phyloP scores from a whole-genome alignment of 1,139 yeast genomes.

The Yamadazyma songkhlaensis region DNA sequence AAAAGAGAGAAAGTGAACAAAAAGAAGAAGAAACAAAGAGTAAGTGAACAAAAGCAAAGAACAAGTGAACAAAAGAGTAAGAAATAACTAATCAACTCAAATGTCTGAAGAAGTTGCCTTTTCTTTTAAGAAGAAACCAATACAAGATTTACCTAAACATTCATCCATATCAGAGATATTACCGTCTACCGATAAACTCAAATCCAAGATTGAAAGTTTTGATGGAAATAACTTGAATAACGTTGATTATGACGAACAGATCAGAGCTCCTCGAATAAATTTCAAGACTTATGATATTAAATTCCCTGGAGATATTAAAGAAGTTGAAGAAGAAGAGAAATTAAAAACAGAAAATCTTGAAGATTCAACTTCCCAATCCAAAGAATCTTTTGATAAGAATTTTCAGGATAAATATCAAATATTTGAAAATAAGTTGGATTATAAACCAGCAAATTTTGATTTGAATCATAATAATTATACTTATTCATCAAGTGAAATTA shows the following conservation, averaged over 20 bases:
- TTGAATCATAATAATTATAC: slow-evolving; percentile 23
- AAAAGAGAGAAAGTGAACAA: too few species aligned
- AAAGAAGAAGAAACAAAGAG: too few species aligned
- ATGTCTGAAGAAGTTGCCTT: slow-evolving; percentile 18
- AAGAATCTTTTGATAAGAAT: background rate
- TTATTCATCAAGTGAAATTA: slow-evolving; percentile 11
- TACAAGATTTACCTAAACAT: slow-evolving; percentile 20
- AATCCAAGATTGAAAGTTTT: slow-evolving; percentile 9
- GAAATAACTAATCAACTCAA: background rate
- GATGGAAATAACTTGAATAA: slow-evolving; percentile 17
- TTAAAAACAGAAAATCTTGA: background rate
- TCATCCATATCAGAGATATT: slow-evolving; percentile 33
- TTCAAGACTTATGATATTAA: slow-evolving; percentile 6
- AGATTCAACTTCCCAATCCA: background rate
- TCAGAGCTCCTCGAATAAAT: slow-evolving; percentile 42
- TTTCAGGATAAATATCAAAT: background rate
- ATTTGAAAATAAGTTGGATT: slow-evolving; percentile 9
- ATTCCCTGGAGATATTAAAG: background rate
- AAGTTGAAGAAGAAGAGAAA: background rate
- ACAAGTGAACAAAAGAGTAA: background rate
- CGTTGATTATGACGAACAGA: slow-evolving; percentile 43
- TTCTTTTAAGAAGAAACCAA: slow-evolving; percentile 39
- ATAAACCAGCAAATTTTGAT: slow-evolving; percentile 43
- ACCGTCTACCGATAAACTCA: slow-evolving; percentile 13
- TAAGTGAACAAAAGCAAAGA: too few species aligned